Conservation (phyloP, 495 filamentous ascomycete species). For the Articulospora tetracladia region DNA sequence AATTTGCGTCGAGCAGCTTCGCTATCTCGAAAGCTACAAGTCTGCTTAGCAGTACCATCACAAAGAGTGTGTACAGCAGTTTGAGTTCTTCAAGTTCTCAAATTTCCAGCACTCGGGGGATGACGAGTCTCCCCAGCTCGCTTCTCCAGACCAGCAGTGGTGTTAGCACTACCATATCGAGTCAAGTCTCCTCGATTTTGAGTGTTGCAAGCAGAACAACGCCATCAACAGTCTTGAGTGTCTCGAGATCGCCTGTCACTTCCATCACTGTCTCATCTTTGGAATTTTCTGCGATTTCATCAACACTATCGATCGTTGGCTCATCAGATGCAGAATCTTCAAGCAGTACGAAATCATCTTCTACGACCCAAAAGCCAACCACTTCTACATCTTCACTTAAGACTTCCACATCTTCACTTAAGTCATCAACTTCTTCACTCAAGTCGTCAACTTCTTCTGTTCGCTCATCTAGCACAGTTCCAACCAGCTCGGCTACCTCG, state of each 20-base stretch:
- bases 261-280: no score
- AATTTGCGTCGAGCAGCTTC: no score
- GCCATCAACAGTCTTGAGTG: background rate
- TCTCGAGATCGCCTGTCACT: background rate
- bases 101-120: background rate
- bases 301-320: background rate
- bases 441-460: conserved; percentile 12
- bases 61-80: no score
- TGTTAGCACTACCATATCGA: background rate
- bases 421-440: conserved; percentile 5
- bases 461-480: conserved; percentile 4
- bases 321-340: background rate
- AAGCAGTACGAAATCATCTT: background rate
- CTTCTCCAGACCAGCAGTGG: no score
- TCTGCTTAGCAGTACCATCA: no score
- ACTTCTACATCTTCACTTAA: no score
- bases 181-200: background rate
- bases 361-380: background rate
- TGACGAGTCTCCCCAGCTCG: no score
- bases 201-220: background rate
- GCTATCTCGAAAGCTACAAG: no score
- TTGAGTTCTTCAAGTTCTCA: background rate
- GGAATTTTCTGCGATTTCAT: background rate
- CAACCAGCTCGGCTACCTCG: background rate
- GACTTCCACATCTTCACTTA: background rate